Percentiles rank a stretch among this genome's conserved stretches.
Conservation (phyloP, 306 rosid genomes). For the Lablab purpureus region DNA sequence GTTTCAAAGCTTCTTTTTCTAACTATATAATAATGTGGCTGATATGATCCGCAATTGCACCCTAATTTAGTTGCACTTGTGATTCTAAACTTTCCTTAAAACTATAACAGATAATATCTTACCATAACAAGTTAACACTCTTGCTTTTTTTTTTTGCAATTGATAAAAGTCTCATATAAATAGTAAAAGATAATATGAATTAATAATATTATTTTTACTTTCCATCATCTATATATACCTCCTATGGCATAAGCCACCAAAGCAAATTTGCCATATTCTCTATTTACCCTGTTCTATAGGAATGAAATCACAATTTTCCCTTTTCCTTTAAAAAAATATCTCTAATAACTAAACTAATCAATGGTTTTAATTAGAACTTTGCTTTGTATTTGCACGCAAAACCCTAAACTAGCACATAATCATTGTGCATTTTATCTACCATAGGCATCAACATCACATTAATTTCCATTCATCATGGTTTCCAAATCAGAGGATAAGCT, state of each 20-base stretch:
- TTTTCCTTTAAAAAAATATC: not conserved
- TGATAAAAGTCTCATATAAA: not conserved
- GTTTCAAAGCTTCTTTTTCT: too few species aligned
- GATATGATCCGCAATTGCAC: not conserved
- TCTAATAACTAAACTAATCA: slow-evolving; percentile 9
- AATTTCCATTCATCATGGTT: slow-evolving; percentile 15
- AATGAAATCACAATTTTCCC: slow-evolving; percentile 5
- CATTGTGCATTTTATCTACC: not conserved
- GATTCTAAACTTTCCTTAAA: not conserved
- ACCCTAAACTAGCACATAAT: not conserved
- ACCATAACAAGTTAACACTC: not conserved
- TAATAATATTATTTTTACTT: not conserved
- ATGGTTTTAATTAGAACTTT: slow-evolving; percentile 2
- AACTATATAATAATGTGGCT: not conserved
- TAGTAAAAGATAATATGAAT: slow-evolving; percentile 6
- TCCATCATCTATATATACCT: not conserved
- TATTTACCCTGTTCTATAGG: not conserved
- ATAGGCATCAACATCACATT: slow-evolving; percentile 1
- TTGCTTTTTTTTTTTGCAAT: not conserved
- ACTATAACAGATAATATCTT: not conserved
- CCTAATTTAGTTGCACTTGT: not conserved
- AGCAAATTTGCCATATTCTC: not conserved
- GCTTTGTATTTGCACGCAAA: slow-evolving; percentile 10
- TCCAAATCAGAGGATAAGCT: not conserved
- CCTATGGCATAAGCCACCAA: not conserved